phyloP scores from a whole-genome alignment of 371 early-diverging fungal species.

The Nematocida sp. region DNA sequence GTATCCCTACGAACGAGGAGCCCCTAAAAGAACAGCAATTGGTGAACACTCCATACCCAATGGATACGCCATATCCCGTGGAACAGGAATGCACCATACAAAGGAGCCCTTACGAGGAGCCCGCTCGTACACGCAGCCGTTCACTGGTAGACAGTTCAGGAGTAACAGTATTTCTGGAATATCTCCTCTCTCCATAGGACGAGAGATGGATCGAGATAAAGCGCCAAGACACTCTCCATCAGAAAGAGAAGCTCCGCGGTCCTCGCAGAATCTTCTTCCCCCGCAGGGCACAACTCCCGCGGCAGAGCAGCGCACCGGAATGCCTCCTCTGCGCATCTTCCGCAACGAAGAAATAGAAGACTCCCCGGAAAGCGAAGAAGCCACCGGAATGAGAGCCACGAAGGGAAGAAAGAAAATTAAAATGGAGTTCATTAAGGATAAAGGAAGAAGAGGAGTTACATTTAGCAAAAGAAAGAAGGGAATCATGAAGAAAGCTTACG shows the following conservation, averaged over 20 bases:
- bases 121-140: slow-evolving; percentile 16
- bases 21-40: not conserved
- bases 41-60: not conserved
- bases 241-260: not conserved
- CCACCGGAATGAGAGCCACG: not conserved
- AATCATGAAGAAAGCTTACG: slow-evolving; percentile 97
- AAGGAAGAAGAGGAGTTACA: slow-evolving; percentile 84
- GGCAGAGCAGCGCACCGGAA: not conserved
- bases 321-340: slow-evolving; percentile 41
- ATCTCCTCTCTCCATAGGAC: slow-evolving; percentile 39
- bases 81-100: not conserved
- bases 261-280: not conserved
- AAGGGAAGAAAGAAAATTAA: slow-evolving; percentile 78
- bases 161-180: slow-evolving; percentile 32
- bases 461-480: slow-evolving; percentile 95
- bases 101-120: not conserved
- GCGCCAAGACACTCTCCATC: not conserved
- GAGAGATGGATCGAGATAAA: slow-evolving; percentile 40
- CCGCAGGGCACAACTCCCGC: too few relatives aligned
- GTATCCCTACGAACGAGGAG: not conserved
- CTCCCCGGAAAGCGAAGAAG: slow-evolving; percentile 43
- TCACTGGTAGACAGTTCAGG: slow-evolving; percentile 39
- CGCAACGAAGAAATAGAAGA: slow-evolving; percentile 45
- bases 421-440: slow-evolving; percentile 89
- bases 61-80: not conserved